Percentiles rank a stretch among this genome's conserved stretches.
Evolutionary conservation across 768 basidiomycete species (phyloP).

Genomic region (Amanita molliuscula): DNA sequence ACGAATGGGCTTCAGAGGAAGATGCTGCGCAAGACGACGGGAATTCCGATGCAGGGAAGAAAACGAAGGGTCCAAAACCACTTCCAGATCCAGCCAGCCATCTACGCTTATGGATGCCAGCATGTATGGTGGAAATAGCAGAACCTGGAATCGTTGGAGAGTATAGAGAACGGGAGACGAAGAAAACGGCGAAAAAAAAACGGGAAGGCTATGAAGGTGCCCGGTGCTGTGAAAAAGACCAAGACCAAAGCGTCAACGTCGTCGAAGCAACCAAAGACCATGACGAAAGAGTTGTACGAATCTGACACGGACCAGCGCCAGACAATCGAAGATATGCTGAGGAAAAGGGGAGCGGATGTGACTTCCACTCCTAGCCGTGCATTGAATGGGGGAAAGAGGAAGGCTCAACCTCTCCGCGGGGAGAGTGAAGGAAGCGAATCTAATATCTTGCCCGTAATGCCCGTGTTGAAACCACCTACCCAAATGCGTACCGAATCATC

Average conservation of each 20-base stretch:
- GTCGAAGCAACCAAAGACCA: neutral
- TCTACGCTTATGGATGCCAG: constrained; percentile 74
- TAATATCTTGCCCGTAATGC: neutral
- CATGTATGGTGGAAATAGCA: constrained; percentile 59
- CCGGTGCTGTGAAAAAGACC: constrained; percentile 11
- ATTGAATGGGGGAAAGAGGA: neutral
- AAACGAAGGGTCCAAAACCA: constrained; percentile 17
- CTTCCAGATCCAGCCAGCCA: constrained; percentile 44
- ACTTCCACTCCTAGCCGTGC: neutral
- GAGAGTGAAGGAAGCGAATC: constrained; percentile 3
- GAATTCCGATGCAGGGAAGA: constrained; percentile 16
- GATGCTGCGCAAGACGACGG: constrained; percentile 35
- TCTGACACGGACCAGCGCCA: neutral
- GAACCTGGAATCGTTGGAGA: constrained; percentile 55
- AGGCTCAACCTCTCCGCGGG: neutral
- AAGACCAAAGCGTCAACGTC: constrained; percentile 6
- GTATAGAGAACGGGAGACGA: constrained; percentile 40
- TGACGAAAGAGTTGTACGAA: neutral
- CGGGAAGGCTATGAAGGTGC: constrained; percentile 23
- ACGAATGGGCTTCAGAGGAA: constrained; percentile 38
- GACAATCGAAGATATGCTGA: neutral
- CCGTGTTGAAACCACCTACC: neutral
- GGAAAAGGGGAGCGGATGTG: neutral
- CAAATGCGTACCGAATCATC: neutral
- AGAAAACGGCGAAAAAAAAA: constrained; percentile 44